phyloP scores from a whole-genome alignment of 1,284 basidiomycete genomes.

The Cutaneotrichosporon cavernicola region DNA sequence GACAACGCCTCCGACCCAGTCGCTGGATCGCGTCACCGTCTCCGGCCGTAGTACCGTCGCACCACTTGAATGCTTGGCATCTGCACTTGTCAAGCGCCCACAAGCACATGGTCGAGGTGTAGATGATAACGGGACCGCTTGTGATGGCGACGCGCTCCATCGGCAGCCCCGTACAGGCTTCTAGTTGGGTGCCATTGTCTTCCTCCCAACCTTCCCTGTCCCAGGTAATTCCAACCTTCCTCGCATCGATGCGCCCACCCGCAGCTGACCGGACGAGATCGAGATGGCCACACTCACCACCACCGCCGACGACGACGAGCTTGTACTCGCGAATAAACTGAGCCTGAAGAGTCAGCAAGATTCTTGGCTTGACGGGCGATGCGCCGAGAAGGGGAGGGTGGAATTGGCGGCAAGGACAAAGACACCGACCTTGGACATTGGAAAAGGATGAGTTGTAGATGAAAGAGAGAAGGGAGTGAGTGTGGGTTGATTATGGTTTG shows the following conservation, averaged over 20 bases:
- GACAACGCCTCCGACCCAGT: not conserved
- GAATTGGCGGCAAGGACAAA: not conserved
- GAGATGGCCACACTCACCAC: constrained; percentile 63
- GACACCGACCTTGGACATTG: constrained; percentile 20
- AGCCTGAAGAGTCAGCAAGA: constrained; percentile 58
- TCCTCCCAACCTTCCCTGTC: not conserved
- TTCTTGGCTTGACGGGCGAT: not conserved
- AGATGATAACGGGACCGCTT: not conserved
- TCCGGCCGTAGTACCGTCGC: not conserved
- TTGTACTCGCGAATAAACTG: constrained; percentile 94
- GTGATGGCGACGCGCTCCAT: not conserved
- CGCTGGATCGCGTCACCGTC: not conserved
- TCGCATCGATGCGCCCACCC: not conserved
- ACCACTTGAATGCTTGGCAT: not conserved
- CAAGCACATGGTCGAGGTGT: not conserved
- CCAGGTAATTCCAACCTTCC: not conserved
- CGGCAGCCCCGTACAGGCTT: not conserved
- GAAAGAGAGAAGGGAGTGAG: not conserved
- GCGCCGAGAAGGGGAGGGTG: no score
- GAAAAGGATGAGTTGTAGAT: not conserved
- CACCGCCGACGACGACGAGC: constrained; percentile 95
- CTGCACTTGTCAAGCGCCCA: not conserved
- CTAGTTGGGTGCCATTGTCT: not conserved
- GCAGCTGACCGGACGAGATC: not conserved
- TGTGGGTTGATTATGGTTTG: not conserved